phyloP scores from a whole-genome alignment of 768 basidiomycete genomes.

The Melanogaster broomeanus region DNA sequence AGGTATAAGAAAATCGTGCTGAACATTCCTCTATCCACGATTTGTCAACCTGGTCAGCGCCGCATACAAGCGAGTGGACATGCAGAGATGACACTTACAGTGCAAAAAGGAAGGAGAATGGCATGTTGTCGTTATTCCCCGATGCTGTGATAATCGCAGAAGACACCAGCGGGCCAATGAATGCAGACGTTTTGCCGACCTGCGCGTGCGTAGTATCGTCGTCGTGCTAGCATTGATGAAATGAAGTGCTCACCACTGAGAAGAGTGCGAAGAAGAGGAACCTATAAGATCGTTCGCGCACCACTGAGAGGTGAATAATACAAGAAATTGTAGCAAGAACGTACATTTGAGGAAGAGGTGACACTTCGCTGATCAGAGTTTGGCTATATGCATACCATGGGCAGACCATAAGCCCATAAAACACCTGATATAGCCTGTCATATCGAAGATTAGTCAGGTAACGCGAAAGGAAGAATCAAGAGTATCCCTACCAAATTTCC shows the following conservation, averaged over 20 bases:
- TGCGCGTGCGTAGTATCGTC: constrained; percentile 19
- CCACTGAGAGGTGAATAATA: not conserved
- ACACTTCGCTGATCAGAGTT: constrained; percentile 82
- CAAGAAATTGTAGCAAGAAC: constrained; percentile 8
- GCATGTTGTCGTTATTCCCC: constrained; percentile 70
- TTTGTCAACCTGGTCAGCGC: not conserved
- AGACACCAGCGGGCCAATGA: constrained; percentile 75
- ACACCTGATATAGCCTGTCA: constrained; percentile 65
- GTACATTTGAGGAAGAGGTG: constrained; percentile 70
- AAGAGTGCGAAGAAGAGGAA: constrained; percentile 78
- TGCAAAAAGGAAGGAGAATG: constrained; percentile 71
- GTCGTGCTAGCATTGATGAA: not conserved
- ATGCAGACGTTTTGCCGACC: constrained; percentile 76
- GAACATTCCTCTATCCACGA: constrained; percentile 15
- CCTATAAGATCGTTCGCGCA: constrained; percentile 30
- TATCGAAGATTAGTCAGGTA: not conserved
- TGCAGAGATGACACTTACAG: constrained; percentile 45
- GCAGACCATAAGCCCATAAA: constrained; percentile 72
- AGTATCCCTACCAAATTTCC: constrained; percentile 63
- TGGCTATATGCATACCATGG: constrained; percentile 84
- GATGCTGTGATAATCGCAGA: constrained; percentile 73
- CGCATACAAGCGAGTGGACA: not conserved
- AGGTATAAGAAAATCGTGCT: constrained; percentile 57
- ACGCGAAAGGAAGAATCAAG: not conserved
- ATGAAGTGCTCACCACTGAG: constrained; percentile 51